These are phyloP conservation scores for Xerocomellus chrysenteron DNA, from an alignment of 768 basidiomycete genomes.

Conservation along the genomic window DNA sequence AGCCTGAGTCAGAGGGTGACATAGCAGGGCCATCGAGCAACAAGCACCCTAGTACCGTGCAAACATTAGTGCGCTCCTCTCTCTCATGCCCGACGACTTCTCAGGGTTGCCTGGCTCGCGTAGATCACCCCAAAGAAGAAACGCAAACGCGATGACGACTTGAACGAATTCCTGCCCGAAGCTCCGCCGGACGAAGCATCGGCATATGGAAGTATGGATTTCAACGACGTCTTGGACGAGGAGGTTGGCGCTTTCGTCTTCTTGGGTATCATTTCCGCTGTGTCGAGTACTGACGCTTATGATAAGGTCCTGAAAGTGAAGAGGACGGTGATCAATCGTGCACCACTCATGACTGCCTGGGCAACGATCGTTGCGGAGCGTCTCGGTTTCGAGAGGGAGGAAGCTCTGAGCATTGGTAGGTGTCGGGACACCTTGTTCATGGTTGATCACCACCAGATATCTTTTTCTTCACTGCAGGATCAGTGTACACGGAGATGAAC, in stretches of 20 bases:
- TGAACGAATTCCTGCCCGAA: constrained; percentile 60
- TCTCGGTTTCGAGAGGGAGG: constrained; percentile 83
- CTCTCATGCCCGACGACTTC: background rate
- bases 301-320: constrained; percentile 59
- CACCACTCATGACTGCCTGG: constrained; percentile 96
- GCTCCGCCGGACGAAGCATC: constrained; percentile 50
- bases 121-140: constrained; percentile 57
- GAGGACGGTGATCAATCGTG: constrained; percentile 76
- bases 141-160: constrained; percentile 39
- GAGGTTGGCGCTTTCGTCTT: constrained; percentile 42
- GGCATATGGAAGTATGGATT: constrained; percentile 57
- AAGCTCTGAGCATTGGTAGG: constrained; percentile 88
- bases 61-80: constrained; percentile 30
- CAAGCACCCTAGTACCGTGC: constrained; percentile 23
- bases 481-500: constrained; percentile 93
- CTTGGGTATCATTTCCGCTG: background rate
- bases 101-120: background rate
- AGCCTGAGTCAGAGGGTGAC: constrained; percentile 15
- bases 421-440: background rate
- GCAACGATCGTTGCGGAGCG: constrained; percentile 81
- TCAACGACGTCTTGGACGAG: constrained; percentile 72
- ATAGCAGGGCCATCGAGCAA: constrained; percentile 7
- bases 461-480: constrained; percentile 49
- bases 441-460: background rate
- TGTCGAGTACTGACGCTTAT: constrained; percentile 3